Percentiles rank a stretch among this genome's conserved stretches.
Conservation (phyloP, 2,329 filamentous ascomycete species). For the Cladosporium sp. region DNA sequence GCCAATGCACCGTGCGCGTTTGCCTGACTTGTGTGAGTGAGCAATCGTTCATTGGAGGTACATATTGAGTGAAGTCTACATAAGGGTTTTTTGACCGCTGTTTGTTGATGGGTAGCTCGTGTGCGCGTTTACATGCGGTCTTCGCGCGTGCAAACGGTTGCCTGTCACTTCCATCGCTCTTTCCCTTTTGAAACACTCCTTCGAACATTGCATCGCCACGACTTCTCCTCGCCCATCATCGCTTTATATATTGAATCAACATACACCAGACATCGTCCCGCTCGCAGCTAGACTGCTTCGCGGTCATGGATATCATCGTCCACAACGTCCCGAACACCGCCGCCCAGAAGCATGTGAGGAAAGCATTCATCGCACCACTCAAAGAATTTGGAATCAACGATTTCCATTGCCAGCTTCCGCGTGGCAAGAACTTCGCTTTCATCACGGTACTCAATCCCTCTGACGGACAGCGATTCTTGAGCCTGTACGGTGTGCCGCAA, state of each 20-base stretch:
- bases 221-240: too few relatives aligned
- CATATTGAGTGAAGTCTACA: background rate
- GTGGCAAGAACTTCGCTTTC: constrained; percentile 38
- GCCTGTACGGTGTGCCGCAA: constrained; percentile 26
- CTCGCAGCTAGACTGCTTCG: background rate
- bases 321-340: constrained; percentile 38
- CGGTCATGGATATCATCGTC: constrained; percentile 46
- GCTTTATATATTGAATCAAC: too few relatives aligned
- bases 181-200: too few relatives aligned
- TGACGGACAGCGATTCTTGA: constrained; percentile 44
- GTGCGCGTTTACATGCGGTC: background rate
- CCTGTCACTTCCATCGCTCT: background rate
- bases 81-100: background rate
- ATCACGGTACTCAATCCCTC: constrained; percentile 43
- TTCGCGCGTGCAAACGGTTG: background rate
- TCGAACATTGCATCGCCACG: too few relatives aligned
- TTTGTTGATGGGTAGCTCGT: background rate
- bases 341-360: constrained; percentile 40
- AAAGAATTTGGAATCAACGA: constrained; percentile 35
- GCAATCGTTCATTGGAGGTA: too few relatives aligned
- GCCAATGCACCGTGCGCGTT: too few relatives aligned
- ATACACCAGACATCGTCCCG: too few relatives aligned
- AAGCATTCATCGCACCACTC: constrained; percentile 39
- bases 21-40: too few relatives aligned
- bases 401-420: constrained; percentile 44